These are phyloP conservation scores for Diaporthe sp. DNA, from an alignment of 2,329 filamentous ascomycete genomes.

Conservation along the genomic window DNA sequence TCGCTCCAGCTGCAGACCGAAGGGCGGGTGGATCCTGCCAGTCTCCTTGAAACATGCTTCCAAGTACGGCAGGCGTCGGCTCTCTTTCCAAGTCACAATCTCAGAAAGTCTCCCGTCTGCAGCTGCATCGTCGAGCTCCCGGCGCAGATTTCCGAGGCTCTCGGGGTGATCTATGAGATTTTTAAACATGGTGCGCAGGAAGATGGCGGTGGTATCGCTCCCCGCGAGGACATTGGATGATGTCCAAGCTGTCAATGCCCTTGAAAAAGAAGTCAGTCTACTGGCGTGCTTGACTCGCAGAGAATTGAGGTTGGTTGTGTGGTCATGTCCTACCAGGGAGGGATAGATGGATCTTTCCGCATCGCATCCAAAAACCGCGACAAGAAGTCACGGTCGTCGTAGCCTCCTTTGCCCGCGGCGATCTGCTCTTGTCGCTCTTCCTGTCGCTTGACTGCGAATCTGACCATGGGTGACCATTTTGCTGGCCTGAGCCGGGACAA, in stretches of 20 bases:
- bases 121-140: neutral
- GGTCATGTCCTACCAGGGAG: neutral
- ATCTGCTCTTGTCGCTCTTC: neutral
- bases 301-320: too few species aligned
- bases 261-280: neutral
- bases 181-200: neutral
- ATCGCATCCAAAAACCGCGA: neutral
- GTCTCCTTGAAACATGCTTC: neutral
- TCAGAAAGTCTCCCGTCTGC: neutral
- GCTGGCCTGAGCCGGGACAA: neutral
- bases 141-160: neutral
- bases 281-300: neutral
- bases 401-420: neutral
- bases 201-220: neutral
- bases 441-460: neutral
- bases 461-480: neutral
- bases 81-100: neutral
- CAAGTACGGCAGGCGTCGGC: neutral
- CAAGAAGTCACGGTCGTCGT: neutral
- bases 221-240: conserved; percentile 50
- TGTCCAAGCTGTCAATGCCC: conserved; percentile 1
- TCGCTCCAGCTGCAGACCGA: neutral
- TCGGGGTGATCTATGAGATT: neutral
- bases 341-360: neutral
- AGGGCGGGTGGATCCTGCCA: neutral